These are phyloP conservation scores for Rhodotorula sp. DNA, from an alignment of 1,284 basidiomycete genomes.

Conservation along the genomic window DNA sequence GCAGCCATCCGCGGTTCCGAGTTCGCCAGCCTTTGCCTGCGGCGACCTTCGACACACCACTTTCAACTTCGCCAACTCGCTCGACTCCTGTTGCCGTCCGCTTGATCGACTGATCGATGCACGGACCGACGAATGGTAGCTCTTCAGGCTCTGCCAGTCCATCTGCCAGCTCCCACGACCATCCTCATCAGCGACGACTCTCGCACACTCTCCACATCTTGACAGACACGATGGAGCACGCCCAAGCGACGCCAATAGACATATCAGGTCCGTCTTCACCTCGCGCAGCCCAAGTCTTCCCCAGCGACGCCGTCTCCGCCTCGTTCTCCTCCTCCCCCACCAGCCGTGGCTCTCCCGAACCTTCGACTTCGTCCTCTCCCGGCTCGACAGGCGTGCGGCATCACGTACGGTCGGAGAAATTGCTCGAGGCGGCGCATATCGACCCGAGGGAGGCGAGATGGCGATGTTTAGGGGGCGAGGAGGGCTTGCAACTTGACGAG, in stretches of 20 bases:
- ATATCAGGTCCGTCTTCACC: not conserved
- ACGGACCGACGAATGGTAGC: too few relatives aligned
- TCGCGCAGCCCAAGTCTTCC: not conserved
- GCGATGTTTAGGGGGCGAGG: not conserved
- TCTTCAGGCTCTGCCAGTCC: not conserved
- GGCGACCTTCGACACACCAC: too few relatives aligned
- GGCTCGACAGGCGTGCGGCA: not conserved
- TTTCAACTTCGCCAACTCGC: too few relatives aligned
- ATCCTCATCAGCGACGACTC: not conserved
- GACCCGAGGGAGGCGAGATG: constrained; percentile 10
- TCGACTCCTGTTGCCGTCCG: too few relatives aligned
- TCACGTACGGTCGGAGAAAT: constrained; percentile 7
- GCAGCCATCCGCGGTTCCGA: too few relatives aligned
- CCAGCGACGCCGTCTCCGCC: not conserved
- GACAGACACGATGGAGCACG: too few relatives aligned
- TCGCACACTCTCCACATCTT: not conserved
- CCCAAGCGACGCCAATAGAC: not conserved
- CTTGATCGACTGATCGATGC: too few relatives aligned
- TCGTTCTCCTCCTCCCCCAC: not conserved
- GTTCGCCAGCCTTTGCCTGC: too few relatives aligned
- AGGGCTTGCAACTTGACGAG: not conserved
- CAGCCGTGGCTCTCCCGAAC: not conserved
- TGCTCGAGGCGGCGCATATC: constrained; percentile 15
- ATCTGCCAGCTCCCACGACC: not conserved
- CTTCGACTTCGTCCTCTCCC: not conserved